Conservation (phyloP, 352 stramenopile species). For the Phytophthora foliorum region DNA sequence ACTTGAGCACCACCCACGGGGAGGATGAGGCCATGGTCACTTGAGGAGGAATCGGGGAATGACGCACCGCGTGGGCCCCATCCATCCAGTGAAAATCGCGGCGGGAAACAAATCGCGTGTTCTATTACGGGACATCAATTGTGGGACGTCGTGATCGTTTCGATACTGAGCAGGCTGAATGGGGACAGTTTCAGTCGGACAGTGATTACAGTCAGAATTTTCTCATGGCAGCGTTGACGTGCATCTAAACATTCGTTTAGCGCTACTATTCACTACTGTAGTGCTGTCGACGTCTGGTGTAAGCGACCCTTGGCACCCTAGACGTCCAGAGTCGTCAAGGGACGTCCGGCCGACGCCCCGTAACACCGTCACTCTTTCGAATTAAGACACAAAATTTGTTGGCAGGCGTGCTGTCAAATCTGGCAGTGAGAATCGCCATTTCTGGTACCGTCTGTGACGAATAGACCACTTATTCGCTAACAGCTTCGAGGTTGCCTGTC, state of each 20-base stretch:
- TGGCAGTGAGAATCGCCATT: no score
- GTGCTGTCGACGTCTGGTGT: background rate
- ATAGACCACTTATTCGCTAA: no score
- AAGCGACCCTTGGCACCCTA: no score
- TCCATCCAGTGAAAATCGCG: slow-evolving; percentile 37
- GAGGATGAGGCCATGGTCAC: slow-evolving; percentile 20
- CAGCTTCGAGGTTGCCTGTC: no score
- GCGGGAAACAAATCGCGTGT: slow-evolving; percentile 35
- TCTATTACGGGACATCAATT: slow-evolving; percentile 11
- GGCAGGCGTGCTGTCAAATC: no score
- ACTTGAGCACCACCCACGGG: slow-evolving; percentile 91
- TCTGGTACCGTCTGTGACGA: no score
- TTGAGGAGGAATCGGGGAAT: slow-evolving; percentile 27
- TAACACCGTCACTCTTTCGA: no score
- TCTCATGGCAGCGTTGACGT: slow-evolving; percentile 29
- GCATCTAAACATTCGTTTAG: slow-evolving; percentile 35
- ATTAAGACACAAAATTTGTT: no score
- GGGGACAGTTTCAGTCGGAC: slow-evolving; percentile 9
- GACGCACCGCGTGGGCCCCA: slow-evolving; percentile 18
- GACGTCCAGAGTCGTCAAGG: no score
- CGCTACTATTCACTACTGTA: slow-evolving; percentile 6
- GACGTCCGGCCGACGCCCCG: no score
- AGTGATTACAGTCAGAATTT: slow-evolving; percentile 17
- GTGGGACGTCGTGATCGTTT: background rate
- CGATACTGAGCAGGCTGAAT: background rate